These are phyloP conservation scores for Amanita phalloides DNA, from an alignment of 768 basidiomycete species.

Conservation along the genomic window DNA sequence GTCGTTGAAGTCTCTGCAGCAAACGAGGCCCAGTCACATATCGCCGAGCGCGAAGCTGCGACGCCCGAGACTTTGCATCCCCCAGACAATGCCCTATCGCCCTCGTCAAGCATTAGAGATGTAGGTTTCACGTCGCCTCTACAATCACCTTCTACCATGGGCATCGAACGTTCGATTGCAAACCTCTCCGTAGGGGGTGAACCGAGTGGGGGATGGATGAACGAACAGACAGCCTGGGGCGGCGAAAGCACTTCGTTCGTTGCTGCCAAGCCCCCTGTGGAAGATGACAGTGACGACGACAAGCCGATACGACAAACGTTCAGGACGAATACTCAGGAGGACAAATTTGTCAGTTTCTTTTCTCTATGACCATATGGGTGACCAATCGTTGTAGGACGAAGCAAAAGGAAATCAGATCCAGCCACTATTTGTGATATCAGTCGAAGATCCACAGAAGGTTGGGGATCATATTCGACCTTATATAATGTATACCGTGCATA, in stretches of 20 bases:
- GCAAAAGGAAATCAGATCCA: conserved; percentile 38
- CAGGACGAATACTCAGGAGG: conserved; percentile 18
- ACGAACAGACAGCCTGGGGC: conserved; percentile 4
- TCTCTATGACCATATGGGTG: background rate
- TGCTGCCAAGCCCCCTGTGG: conserved; percentile 13
- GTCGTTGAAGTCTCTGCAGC: conserved; percentile 6
- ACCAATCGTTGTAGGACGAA: background rate
- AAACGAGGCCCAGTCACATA: conserved; percentile 5
- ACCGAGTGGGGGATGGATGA: conserved; percentile 17
- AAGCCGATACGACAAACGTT: conserved; percentile 49
- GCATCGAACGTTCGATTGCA: conserved; percentile 23
- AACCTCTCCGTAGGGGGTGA: conserved; percentile 28
- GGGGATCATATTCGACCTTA: conserved; percentile 93
- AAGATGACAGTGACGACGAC: conserved; percentile 61
- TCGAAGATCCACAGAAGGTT: conserved; percentile 96
- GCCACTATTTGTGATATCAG: conserved; percentile 75
- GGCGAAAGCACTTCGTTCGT: conserved; percentile 10
- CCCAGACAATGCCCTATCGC: conserved; percentile 8
- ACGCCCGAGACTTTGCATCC: conserved; percentile 6
- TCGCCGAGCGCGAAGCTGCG: background rate
- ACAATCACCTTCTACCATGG: conserved; percentile 15
- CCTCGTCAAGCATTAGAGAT: conserved; percentile 8
- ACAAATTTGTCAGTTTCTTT: conserved; percentile 16
- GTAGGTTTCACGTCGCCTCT: conserved; percentile 25
- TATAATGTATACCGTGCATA: conserved; percentile 95